phyloP scores from a whole-genome alignment of 768 basidiomycete genomes.

The Coprinopsis strossmayeri region DNA sequence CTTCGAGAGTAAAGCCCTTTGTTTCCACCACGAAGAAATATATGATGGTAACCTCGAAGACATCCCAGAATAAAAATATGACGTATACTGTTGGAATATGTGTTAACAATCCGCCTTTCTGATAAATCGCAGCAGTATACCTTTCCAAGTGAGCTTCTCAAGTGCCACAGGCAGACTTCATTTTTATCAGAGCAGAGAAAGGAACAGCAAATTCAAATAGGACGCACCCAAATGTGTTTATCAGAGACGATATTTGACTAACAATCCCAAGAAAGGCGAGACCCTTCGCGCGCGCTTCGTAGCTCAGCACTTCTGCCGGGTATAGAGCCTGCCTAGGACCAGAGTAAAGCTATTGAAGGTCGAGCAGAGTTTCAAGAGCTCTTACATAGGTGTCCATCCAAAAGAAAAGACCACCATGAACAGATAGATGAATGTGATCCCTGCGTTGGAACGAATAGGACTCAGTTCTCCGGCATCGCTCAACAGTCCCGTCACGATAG shows the following conservation, averaged over 20 bases:
- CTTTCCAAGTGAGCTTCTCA: slow-evolving; percentile 40
- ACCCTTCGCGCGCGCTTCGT: slow-evolving; percentile 45
- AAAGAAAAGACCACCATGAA: slow-evolving; percentile 50
- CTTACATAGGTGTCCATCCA: slow-evolving; percentile 51
- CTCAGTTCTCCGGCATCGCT: slow-evolving; percentile 23
- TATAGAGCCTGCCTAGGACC: slow-evolving; percentile 43
- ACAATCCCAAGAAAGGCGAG: slow-evolving; percentile 43
- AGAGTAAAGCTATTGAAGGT: too few species aligned
- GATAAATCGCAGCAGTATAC: slow-evolving; percentile 17
- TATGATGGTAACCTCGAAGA: slow-evolving; percentile 39
- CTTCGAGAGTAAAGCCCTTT: slow-evolving; percentile 43
- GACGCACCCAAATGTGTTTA: slow-evolving; percentile 44
- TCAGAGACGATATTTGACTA: slow-evolving; percentile 34
- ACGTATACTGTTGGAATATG: slow-evolving; percentile 33
- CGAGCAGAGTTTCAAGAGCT: too few species aligned
- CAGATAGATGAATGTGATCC: slow-evolving; percentile 44
- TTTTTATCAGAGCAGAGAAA: slow-evolving; percentile 19
- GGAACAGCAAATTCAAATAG: neutral
- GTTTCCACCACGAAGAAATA: slow-evolving; percentile 48
- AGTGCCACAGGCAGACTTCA: slow-evolving; percentile 43
- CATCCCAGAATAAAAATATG: slow-evolving; percentile 44
- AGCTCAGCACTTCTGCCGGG: slow-evolving; percentile 45
- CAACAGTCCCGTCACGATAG: slow-evolving; percentile 41
- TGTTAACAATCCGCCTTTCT: neutral
- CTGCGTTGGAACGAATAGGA: slow-evolving; percentile 36